Evolutionary conservation across 2,329 filamentous ascomycete genomes (phyloP).

Genomic region (Bipolaris bicolor): DNA sequence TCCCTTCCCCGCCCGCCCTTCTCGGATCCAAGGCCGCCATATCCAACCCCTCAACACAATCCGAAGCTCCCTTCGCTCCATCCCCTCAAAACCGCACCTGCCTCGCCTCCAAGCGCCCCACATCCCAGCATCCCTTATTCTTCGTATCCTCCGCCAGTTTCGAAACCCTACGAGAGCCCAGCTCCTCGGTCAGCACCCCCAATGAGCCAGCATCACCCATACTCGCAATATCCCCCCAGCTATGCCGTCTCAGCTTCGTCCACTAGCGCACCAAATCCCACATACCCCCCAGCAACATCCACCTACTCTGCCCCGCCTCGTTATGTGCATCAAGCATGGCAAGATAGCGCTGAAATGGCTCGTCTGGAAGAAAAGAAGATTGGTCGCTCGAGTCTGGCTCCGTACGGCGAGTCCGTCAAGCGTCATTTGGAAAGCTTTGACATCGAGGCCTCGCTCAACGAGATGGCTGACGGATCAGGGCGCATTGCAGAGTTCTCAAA

Average conservation of each 20-base stretch:
- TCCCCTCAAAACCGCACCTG: constrained; percentile 46
- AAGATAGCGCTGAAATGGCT: constrained; percentile 42
- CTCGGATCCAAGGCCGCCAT: constrained; percentile 36
- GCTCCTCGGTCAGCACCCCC: constrained; percentile 45
- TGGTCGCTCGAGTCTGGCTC: constrained; percentile 39
- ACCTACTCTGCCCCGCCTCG: constrained; percentile 50
- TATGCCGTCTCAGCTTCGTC: constrained; percentile 51
- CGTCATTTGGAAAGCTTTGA: constrained; percentile 69
- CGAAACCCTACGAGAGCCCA: constrained; percentile 44
- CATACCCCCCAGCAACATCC: constrained; percentile 51
- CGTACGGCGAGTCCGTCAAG: constrained; percentile 61
- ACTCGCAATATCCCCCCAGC: constrained; percentile 50
- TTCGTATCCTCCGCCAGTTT: constrained; percentile 41
- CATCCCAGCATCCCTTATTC: constrained; percentile 37
- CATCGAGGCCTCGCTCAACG: constrained; percentile 59
- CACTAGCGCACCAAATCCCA: constrained; percentile 43
- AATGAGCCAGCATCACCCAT: constrained; percentile 51
- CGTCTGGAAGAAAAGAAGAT: constrained; percentile 48
- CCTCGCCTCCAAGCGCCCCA: constrained; percentile 36
- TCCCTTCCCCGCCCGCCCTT: constrained; percentile 37
- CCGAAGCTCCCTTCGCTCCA: constrained; percentile 47
- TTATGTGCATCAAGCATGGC: constrained; percentile 47
- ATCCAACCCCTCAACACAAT: constrained; percentile 38
- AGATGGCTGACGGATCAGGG: constrained; percentile 56
- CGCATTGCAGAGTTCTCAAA: constrained; percentile 57